A percentile compares a stretch with the other conserved stretches of the same genome.
These are phyloP conservation scores for Lyophyllum decastes DNA, from an alignment of 768 basidiomycete species.

Conservation along the genomic window DNA sequence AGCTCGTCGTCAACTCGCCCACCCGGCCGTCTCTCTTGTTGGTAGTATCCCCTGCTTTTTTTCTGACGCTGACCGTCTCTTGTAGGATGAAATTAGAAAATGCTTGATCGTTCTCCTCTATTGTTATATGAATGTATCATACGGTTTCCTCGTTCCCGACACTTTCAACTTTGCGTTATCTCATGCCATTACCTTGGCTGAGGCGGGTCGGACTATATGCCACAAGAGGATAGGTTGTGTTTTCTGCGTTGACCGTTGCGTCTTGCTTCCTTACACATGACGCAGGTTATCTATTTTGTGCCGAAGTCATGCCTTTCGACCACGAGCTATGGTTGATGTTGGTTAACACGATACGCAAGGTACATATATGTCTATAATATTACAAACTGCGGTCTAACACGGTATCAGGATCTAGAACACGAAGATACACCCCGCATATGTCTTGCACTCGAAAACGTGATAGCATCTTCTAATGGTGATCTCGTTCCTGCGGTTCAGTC, in stretches of 20 bases:
- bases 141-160: conserved; percentile 41
- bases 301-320: conserved; percentile 64
- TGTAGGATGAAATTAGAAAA: conserved; percentile 67
- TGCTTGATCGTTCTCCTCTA: conserved; percentile 70
- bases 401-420: conserved; percentile 70
- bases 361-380: conserved; percentile 18
- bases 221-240: conserved; percentile 70
- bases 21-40: conserved; percentile 54
- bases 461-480: conserved; percentile 60
- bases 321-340: conserved; percentile 82
- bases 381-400: neutral
- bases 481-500: conserved; percentile 76
- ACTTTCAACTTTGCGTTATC: conserved; percentile 71
- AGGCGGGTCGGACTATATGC: conserved; percentile 58
- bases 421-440: conserved; percentile 55
- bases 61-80: conserved; percentile 15
- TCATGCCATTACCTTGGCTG: conserved; percentile 77
- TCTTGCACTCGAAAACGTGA: conserved; percentile 72
- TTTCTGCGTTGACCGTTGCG: neutral
- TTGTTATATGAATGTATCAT: conserved; percentile 54
- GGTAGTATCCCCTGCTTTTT: conserved; percentile 27
- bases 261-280: conserved; percentile 1
- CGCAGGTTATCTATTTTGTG: conserved; percentile 78
- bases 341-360: conserved; percentile 86
- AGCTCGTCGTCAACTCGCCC: conserved; percentile 53